Conservation (phyloP, 2,329 filamentous ascomycete genomes). For the Grosmannia huntii region DNA sequence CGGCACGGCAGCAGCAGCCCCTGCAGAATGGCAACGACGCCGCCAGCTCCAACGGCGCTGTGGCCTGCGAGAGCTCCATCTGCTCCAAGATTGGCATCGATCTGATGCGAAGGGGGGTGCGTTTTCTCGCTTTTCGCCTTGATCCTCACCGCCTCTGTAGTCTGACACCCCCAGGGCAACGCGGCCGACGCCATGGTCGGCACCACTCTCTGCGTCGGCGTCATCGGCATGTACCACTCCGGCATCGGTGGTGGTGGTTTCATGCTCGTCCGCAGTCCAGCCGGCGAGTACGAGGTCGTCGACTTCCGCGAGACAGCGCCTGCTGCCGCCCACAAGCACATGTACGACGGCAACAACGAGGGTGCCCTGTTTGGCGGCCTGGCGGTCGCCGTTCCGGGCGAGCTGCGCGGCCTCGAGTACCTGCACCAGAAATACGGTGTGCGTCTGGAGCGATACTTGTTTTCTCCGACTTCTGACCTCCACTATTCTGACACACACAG, state of each 20-base stretch:
- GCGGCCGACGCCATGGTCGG: slow-evolving; percentile 66
- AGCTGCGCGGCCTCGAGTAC: slow-evolving; percentile 66
- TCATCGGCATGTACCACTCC: slow-evolving; percentile 63
- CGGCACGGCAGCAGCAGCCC: slow-evolving; percentile 4
- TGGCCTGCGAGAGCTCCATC: slow-evolving; percentile 55
- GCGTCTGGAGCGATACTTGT: slow-evolving; percentile 12
- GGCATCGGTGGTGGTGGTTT: slow-evolving; percentile 89
- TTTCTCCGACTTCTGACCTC: not conserved
- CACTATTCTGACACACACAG: slow-evolving; percentile 15
- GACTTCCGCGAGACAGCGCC: slow-evolving; percentile 88
- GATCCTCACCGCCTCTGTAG: not conserved
- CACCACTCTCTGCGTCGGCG: slow-evolving; percentile 62
- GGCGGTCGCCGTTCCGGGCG: slow-evolving; percentile 58
- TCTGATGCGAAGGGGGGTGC: slow-evolving; percentile 39
- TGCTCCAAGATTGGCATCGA: slow-evolving; percentile 59
- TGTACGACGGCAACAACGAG: slow-evolving; percentile 62
- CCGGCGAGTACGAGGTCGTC: slow-evolving; percentile 72
- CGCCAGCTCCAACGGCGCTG: slow-evolving; percentile 39
- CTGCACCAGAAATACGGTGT: slow-evolving; percentile 62
- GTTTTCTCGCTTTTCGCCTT: not conserved
- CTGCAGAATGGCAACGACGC: not conserved
- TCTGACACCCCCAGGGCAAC: slow-evolving; percentile 40
- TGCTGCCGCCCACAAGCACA: slow-evolving; percentile 66
- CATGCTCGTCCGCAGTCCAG: slow-evolving; percentile 59
- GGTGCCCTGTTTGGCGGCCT: slow-evolving; percentile 62